Base-by-base conservation (phyloP, 225 moss, liverwort and hornwort species). In the Physcomitrellopsis africana region DNA sequence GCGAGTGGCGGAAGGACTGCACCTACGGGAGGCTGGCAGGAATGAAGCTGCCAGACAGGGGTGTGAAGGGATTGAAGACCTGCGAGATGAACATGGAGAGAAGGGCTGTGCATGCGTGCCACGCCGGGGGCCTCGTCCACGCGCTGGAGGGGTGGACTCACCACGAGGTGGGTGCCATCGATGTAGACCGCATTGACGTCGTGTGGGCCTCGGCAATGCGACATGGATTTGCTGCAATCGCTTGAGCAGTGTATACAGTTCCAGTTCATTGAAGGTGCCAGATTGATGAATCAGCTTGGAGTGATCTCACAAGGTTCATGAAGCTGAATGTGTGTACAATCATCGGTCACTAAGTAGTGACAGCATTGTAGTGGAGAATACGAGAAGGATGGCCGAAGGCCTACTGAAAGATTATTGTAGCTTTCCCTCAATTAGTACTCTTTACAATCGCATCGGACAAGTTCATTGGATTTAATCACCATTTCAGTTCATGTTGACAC, bases 11-110 rank as follows among this genome's bases (percentile, higher is more conserved):
- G 9, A 82, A 71, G 55, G 96, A 96, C 9, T 96, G 96, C 73
- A 93, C 87, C 0, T 96, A 96, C 6, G 96, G 96, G 7, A 77
- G 54, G 15, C 81, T 93, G 3, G 93, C 96, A 0, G 93, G 87
- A 60, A 92, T 96, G 90, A 74, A 49, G 53, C 58, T 96, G 63
- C 96, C 96, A 0, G 79, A 51, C 1, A 72, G 78, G 3, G 85
- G 70, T 0, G 83, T 96, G 63, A 81, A 82, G 24, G 96, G 96
- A 3, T 5, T 96, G 64, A 85, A 88, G 49, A 89, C 81, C 0
- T 96, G 96, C 17, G 93, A 96, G 86, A 89, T 96, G 20, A 47
- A 51, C 4, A 79, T 85, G 85, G 75, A 49, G 68, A 59, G 88
- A 45, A 76, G 81, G 13, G 85, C 71, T 0, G 85, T 88, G 15